Evolutionary conservation across 2,329 filamentous ascomycete genomes (phyloP).

Genomic region (Fusarium transvaalense): DNA sequence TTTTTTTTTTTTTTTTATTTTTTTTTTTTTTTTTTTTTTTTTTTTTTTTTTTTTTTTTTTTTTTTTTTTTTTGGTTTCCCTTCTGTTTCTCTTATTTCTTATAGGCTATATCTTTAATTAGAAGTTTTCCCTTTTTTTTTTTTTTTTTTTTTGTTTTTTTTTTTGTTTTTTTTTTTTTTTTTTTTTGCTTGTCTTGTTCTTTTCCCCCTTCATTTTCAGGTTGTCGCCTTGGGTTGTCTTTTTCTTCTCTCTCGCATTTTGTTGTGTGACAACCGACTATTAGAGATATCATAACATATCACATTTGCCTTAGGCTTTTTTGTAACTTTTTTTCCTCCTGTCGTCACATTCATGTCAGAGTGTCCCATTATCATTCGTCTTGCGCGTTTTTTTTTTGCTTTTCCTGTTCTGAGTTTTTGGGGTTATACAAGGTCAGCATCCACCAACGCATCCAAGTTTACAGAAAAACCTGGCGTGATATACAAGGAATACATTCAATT

Average conservation of each 20-base stretch:
- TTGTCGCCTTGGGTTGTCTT: background rate
- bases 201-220: background rate
- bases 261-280: background rate
- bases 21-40: too few species aligned
- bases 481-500: background rate
- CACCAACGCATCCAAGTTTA: slow-evolving; percentile 12
- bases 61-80: too few species aligned
- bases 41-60: too few species aligned
- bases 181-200: background rate
- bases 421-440: slow-evolving; percentile 37
- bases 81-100: too few species aligned
- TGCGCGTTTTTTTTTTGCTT: slow-evolving; percentile 15
- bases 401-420: slow-evolving; percentile 2
- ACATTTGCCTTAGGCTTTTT: slow-evolving; percentile 4
- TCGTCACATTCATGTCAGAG: slow-evolving; percentile 1
- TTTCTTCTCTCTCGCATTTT: background rate
- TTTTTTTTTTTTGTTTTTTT: too few species aligned
- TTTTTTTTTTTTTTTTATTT: slow-evolving; percentile 18
- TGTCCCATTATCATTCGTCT: slow-evolving; percentile 6
- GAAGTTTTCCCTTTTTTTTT: too few species aligned
- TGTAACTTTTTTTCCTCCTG: slow-evolving; percentile 1
- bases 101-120: too few species aligned
- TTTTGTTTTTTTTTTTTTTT: background rate
- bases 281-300: slow-evolving; percentile 20
- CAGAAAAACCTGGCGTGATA: slow-evolving; percentile 5